Conservation (phyloP, 2,329 filamentous ascomycete species). For the Oidium heveae region DNA sequence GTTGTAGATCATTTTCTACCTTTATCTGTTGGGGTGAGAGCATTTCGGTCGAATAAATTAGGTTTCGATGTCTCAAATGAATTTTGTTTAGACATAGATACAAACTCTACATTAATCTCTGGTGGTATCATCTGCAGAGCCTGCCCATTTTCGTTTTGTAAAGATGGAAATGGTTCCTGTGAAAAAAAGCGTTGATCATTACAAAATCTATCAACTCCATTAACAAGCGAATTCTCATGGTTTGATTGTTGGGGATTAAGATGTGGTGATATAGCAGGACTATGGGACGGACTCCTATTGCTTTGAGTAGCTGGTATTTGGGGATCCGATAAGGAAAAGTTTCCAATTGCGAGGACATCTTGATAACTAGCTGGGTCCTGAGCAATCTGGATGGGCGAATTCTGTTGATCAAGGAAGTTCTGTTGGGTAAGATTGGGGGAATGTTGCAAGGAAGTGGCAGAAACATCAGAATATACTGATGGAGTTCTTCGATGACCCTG, state of each 20-base stretch:
- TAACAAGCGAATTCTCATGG: slow-evolving; percentile 11
- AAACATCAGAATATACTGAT: slow-evolving; percentile 85
- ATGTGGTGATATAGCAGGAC: slow-evolving; percentile 38
- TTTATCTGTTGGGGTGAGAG: slow-evolving; percentile 58
- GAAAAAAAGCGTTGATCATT: slow-evolving; percentile 25
- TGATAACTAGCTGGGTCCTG: slow-evolving; percentile 51
- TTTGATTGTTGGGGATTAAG: slow-evolving; percentile 30
- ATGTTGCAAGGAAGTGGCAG: slow-evolving; percentile 57
- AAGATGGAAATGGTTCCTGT: slow-evolving; percentile 22
- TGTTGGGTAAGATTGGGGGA: slow-evolving; percentile 60
- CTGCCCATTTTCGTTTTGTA: slow-evolving; percentile 36
- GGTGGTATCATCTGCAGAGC: slow-evolving; percentile 66
- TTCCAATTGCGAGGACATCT: slow-evolving; percentile 51
- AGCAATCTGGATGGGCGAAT: slow-evolving; percentile 58
- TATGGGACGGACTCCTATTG: slow-evolving; percentile 54
- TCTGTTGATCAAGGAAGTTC: slow-evolving; percentile 55
- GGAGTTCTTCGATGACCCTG: slow-evolving; percentile 61
- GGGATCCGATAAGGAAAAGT: slow-evolving; percentile 55
- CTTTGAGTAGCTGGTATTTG: slow-evolving; percentile 26
- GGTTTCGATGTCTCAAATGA: slow-evolving; percentile 41
- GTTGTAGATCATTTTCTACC: slow-evolving; percentile 18
- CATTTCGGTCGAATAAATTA: slow-evolving; percentile 42
- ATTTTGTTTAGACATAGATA: slow-evolving; percentile 42
- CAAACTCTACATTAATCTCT: slow-evolving; percentile 83
- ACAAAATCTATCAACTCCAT: slow-evolving; percentile 15